These are phyloP conservation scores for Hypoxylon sp. DNA, from an alignment of 2,329 filamentous ascomycete genomes.

Conservation along the genomic window DNA sequence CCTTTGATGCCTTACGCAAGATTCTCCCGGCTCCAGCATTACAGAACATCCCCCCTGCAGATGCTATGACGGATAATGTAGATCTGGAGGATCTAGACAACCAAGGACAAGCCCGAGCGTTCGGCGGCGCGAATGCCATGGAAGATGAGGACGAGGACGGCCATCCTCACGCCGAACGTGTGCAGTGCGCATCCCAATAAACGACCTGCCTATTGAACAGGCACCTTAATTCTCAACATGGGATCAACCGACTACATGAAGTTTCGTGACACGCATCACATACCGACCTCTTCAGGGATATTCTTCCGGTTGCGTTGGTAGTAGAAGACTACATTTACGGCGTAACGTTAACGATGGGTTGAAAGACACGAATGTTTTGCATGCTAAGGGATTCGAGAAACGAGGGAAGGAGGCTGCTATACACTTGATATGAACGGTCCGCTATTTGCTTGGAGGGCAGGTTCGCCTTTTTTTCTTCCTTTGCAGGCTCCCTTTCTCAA, in stretches of 20 bases:
- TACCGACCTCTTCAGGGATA: conserved; percentile 17
- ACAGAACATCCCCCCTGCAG: conserved; percentile 76
- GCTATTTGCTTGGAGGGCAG: conserved; percentile 34
- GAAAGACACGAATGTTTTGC: conserved; percentile 47
- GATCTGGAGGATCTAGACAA: conserved; percentile 88
- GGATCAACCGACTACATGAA: conserved; percentile 4
- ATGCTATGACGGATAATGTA: conserved; percentile 93
- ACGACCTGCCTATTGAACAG: conserved; percentile 29
- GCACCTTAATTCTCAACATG: background rate
- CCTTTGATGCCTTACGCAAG: conserved; percentile 83
- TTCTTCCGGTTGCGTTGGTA: conserved; percentile 33
- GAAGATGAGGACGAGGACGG: conserved; percentile 85
- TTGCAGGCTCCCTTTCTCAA: conserved; percentile 25
- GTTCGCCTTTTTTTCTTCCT: conserved; percentile 16
- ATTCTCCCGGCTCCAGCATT: conserved; percentile 80
- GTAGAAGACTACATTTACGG: conserved; percentile 49
- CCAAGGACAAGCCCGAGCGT: conserved; percentile 75
- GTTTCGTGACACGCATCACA: conserved; percentile 34
- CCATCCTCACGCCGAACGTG: conserved; percentile 80
- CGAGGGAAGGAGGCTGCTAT: conserved; percentile 31
- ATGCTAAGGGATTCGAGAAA: conserved; percentile 41
- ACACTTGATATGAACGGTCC: conserved; percentile 26
- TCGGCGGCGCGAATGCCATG: conserved; percentile 72
- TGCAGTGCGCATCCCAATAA: conserved; percentile 92
- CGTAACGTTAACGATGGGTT: conserved; percentile 49